Base-by-base conservation (phyloP, 345 rosid species). In the Isatis tinctoria region DNA sequence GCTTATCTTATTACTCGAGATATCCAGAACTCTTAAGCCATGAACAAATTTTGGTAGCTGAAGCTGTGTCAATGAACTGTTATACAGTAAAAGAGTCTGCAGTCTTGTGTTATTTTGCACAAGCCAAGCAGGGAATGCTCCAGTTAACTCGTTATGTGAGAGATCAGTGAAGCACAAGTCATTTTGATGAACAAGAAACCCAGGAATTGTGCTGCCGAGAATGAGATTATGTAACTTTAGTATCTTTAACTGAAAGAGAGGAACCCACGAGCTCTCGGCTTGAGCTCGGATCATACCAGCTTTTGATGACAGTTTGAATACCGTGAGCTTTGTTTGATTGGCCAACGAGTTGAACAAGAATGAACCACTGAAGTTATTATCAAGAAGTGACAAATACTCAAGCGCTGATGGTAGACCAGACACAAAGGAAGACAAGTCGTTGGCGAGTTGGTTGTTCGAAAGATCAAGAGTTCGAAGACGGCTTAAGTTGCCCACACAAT, bases 111-210 rank as follows among this genome's bases (percentile, higher is more conserved):
- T 73, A 39, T 64, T 63, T 24, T 64, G 8, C n/a, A 73, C 7
- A 44, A 73, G 53, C 77, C 77, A 73, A 39, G 24, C 0, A 0
- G 70, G 77, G 6, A 63, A 64, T n/a, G 60, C 6, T 49, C 77
- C 70, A 1, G n/a, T 27, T 22, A 73, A 61, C 2, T 63, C 20
- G 18, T 24, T 64, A 39, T 53, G 16, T 12, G 76, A 73, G 12
- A 73, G n/a, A 36, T 73, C 76, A 39, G 63, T 4, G 6, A 27
- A 3, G 40, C 33, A 0, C 39, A 64, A 65, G 17, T 73, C 56
- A 52, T 39, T n/a, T 4, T 73, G 77, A 47, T 64, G 14, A 26
- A 56, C 5, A 14, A 73, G 56, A 41, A 73, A 64, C 3, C 52
- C 51, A 17, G 11, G 74, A 3, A 57, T 33, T 13, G 28, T 24